Conservation (phyloP, 2,329 filamentous ascomycete genomes). For the Chalaropsis ovoidea region DNA sequence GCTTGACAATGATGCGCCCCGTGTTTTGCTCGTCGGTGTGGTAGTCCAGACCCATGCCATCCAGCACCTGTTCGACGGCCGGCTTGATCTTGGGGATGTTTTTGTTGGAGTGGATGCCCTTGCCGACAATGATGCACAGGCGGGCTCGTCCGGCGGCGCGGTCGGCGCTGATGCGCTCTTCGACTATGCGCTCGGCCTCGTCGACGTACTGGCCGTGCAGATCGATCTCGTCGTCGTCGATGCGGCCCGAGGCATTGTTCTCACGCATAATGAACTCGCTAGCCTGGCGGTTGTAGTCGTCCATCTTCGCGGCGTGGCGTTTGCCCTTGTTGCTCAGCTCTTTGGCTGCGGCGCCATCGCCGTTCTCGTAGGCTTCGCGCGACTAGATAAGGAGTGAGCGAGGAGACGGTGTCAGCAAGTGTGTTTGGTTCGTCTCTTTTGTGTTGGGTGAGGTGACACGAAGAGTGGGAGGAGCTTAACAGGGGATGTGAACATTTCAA, state of each 20-base stretch:
- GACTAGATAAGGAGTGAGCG: constrained; percentile 39
- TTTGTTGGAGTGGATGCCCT: constrained; percentile 73
- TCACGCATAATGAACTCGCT: constrained; percentile 91
- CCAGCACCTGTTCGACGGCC: constrained; percentile 79
- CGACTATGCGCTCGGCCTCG: constrained; percentile 78
- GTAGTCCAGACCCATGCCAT: constrained; percentile 71
- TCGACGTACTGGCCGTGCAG: constrained; percentile 90
- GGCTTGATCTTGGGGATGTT: constrained; percentile 93
- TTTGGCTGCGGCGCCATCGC: constrained; percentile 77
- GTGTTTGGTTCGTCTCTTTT: constrained; percentile 1
- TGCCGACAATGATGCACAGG: constrained; percentile 91
- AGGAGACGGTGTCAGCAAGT: background rate
- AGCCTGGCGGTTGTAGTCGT: constrained; percentile 81
- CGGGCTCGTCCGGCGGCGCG: constrained; percentile 64
- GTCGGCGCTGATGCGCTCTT: constrained; percentile 72
- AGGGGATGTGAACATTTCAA: background rate
- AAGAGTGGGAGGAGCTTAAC: background rate
- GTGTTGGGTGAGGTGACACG: background rate
- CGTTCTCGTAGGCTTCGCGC: constrained; percentile 68
- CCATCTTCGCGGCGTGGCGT: constrained; percentile 70
- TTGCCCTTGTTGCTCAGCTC: constrained; percentile 78
- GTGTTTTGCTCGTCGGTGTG: constrained; percentile 71
- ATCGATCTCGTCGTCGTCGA: constrained; percentile 76
- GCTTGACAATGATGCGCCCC: constrained; percentile 78
- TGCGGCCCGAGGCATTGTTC: constrained; percentile 71